phyloP scores from a whole-genome alignment of 495 filamentous ascomycete genomes.

The Jackrogersella multiformis region DNA sequence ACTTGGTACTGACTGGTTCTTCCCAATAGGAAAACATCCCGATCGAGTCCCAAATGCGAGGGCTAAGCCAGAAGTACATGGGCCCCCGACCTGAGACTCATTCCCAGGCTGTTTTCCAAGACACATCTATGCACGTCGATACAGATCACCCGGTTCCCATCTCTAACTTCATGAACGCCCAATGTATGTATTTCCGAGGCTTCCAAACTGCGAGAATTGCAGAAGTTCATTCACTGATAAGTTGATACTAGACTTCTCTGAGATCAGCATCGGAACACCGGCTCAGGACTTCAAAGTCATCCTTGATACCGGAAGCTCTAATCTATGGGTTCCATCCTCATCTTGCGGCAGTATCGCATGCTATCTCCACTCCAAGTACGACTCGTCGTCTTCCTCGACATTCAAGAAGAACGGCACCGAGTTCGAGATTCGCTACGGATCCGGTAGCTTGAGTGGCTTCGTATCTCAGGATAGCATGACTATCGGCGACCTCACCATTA shows the following conservation, averaged over 20 bases:
- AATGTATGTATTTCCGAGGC: conserved; percentile 73
- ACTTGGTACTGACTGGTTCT: conserved; percentile 32
- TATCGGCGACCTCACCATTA: conserved; percentile 89
- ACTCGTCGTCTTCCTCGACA: conserved; percentile 87
- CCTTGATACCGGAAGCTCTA: conserved; percentile 98
- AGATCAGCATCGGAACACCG: conserved; percentile 91
- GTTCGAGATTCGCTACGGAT: conserved; percentile 96
- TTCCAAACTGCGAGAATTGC: not conserved
- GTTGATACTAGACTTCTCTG: conserved; percentile 82
- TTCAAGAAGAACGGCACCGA: conserved; percentile 91
- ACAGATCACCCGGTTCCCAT: conserved; percentile 85
- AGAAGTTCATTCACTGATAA: conserved; percentile 38
- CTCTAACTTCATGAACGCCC: conserved; percentile 97
- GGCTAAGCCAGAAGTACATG: conserved; percentile 94
- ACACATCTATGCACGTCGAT: conserved; percentile 71
- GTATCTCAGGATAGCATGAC: conserved; percentile 84
- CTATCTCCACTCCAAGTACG: conserved; percentile 97
- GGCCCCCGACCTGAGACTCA: conserved; percentile 77
- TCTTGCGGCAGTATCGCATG: conserved; percentile 96
- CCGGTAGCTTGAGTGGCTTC: conserved; percentile 92
- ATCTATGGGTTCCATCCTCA: conserved; percentile 95
- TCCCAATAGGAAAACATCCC: conserved; percentile 71
- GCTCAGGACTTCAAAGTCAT: conserved; percentile 98
- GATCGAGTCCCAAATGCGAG: conserved; percentile 80
- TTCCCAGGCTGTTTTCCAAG: conserved; percentile 78